Evolutionary conservation across 2,329 filamentous ascomycete species (phyloP).

Genomic region (Cladosporium colombiae): DNA sequence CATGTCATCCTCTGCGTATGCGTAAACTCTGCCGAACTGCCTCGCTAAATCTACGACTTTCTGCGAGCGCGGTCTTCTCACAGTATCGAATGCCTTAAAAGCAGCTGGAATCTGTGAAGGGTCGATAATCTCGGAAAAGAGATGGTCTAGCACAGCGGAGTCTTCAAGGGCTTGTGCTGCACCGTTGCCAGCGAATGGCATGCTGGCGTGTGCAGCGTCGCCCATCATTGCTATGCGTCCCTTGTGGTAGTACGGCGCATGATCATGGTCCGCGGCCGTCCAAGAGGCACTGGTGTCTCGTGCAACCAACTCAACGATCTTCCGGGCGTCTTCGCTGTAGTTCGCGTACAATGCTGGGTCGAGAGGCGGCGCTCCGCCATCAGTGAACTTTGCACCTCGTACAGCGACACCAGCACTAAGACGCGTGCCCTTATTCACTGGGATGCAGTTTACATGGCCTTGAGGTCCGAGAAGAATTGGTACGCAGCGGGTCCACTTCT

Average conservation of each 20-base stretch:
- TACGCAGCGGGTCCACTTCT: slow-evolving; percentile 34
- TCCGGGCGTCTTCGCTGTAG: slow-evolving; percentile 34
- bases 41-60: slow-evolving; percentile 35
- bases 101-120: slow-evolving; percentile 27
- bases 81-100: slow-evolving; percentile 33
- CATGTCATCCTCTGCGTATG: slow-evolving; percentile 33
- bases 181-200: slow-evolving; percentile 42
- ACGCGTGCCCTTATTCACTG: slow-evolving; percentile 34
- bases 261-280: slow-evolving; percentile 37
- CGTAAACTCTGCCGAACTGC: slow-evolving; percentile 35
- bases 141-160: slow-evolving; percentile 36
- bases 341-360: slow-evolving; percentile 29
- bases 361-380: slow-evolving; percentile 26
- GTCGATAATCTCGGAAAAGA: slow-evolving; percentile 30
- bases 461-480: slow-evolving; percentile 36
- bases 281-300: slow-evolving; percentile 33
- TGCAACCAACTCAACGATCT: slow-evolving; percentile 33
- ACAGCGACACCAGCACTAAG: slow-evolving; percentile 35
- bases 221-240: slow-evolving; percentile 39
- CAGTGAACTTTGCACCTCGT: slow-evolving; percentile 28
- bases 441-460: slow-evolving; percentile 38
- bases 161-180: slow-evolving; percentile 44
- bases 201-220: slow-evolving; percentile 43
- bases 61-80: slow-evolving; percentile 34
- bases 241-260: slow-evolving; percentile 37